phyloP scores from a whole-genome alignment of 2,329 filamentous ascomycete genomes.

The Arthrobotrys pseudoclavata region DNA sequence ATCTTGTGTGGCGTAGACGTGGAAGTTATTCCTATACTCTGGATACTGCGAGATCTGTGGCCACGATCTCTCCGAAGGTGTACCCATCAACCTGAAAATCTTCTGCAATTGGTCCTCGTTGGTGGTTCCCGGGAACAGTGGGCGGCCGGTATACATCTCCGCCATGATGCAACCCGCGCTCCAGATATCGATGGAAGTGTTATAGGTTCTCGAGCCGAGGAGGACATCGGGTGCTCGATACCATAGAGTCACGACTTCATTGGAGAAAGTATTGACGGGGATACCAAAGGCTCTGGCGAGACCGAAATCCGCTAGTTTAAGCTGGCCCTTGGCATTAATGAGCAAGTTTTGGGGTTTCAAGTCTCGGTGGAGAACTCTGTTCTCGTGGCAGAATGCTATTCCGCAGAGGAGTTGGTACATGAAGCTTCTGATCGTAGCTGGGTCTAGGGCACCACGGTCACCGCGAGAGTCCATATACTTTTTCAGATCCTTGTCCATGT shows the following conservation, averaged over 20 bases:
- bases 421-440: slow-evolving; percentile 94
- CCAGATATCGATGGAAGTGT: slow-evolving; percentile 99
- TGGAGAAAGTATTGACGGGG: slow-evolving; percentile 97
- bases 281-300: slow-evolving; percentile 95
- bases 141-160: slow-evolving; percentile 97
- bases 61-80: slow-evolving; percentile 94
- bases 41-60: slow-evolving; percentile 93
- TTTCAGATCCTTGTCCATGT: slow-evolving; percentile 98
- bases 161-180: slow-evolving; percentile 99
- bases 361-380: slow-evolving; percentile 93
- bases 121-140: slow-evolving; percentile 95
- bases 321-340: slow-evolving; percentile 88
- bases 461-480: slow-evolving; percentile 97
- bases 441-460: slow-evolving; percentile 89
- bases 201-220: slow-evolving; percentile 93
- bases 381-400: slow-evolving; percentile 98
- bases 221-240: slow-evolving; percentile 97
- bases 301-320: slow-evolving; percentile 96
- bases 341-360: slow-evolving; percentile 96
- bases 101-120: slow-evolving; percentile 98
- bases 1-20: slow-evolving; percentile 93
- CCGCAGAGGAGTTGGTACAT: slow-evolving; percentile 97
- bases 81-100: slow-evolving; percentile 99
- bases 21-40: slow-evolving; percentile 97
- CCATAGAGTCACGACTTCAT: slow-evolving; percentile 97